These are phyloP conservation scores for Agaricus subrufescens DNA, from an alignment of 768 basidiomycete species.

Conservation along the genomic window DNA sequence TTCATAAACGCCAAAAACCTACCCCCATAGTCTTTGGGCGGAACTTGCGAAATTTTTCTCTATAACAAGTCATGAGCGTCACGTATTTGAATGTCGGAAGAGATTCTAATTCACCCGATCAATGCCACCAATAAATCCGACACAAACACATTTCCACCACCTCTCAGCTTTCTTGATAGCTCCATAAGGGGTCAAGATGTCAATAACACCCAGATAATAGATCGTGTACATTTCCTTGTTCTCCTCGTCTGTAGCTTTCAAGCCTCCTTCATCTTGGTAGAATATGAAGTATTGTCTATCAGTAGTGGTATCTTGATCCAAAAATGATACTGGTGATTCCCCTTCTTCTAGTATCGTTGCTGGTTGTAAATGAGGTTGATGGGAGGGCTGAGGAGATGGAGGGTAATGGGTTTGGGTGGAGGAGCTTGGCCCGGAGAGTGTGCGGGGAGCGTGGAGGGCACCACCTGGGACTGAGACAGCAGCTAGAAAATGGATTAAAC, in stretches of 20 bases:
- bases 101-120: conserved; percentile 67
- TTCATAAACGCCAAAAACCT: conserved; percentile 88
- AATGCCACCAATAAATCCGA: conserved; percentile 31
- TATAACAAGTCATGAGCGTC: conserved; percentile 23
- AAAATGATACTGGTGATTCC: conserved; percentile 29
- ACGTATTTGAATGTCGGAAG: background rate
- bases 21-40: conserved; percentile 80
- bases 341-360: conserved; percentile 8
- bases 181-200: conserved; percentile 91
- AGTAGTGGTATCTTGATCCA: conserved; percentile 54
- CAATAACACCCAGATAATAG: conserved; percentile 95
- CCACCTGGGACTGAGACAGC: background rate
- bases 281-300: conserved; percentile 80
- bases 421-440: background rate
- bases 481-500: background rate
- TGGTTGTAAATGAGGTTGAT: background rate
- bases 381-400: background rate
- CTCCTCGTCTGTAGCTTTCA: conserved; percentile 83
- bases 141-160: conserved; percentile 85
- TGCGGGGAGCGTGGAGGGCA: background rate
- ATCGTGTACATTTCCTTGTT: conserved; percentile 73
- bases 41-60: conserved; percentile 95
- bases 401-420: background rate
- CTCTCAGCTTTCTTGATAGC: conserved; percentile 77
- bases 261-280: conserved; percentile 94